A percentile compares a stretch with the other conserved stretches of the same genome.
These are phyloP conservation scores for Rugonectria rugulosa DNA, from an alignment of 2,329 filamentous ascomycete species.

Conservation along the genomic window DNA sequence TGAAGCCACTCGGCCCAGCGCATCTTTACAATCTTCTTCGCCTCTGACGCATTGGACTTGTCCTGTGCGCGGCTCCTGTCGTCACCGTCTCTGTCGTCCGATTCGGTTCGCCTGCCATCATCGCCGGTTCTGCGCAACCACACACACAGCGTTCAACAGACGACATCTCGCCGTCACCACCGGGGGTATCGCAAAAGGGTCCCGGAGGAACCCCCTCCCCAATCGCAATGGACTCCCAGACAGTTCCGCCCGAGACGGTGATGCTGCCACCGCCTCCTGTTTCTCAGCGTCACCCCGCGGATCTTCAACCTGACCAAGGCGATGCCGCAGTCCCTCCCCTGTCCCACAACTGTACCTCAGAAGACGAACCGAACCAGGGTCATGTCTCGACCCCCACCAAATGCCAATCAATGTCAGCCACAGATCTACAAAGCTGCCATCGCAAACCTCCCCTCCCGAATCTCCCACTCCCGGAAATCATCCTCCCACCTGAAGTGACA, in stretches of 20 bases:
- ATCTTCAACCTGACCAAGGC: not conserved
- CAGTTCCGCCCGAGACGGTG: constrained; percentile 23
- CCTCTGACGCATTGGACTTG: not conserved
- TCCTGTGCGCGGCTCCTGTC: not conserved
- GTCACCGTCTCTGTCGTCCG: not conserved
- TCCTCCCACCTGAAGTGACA: constrained; percentile 7
- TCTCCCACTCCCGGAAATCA: constrained; percentile 6
- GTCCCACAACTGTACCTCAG: constrained; percentile 16
- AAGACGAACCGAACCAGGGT: constrained; percentile 21
- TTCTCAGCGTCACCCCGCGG: constrained; percentile 22
- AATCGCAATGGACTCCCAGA: constrained; percentile 34
- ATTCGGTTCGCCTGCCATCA: not conserved
- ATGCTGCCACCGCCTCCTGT: constrained; percentile 11
- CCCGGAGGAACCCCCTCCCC: constrained; percentile 21
- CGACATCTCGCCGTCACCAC: not conserved
- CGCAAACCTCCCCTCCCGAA: constrained; percentile 2
- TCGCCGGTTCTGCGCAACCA: constrained; percentile 9
- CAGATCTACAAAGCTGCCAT: constrained; percentile 5
- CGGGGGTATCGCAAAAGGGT: constrained; percentile 26
- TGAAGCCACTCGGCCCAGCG: not conserved
- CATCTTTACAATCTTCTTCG: not conserved
- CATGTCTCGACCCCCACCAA: constrained; percentile 29
- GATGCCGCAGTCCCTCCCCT: constrained; percentile 6
- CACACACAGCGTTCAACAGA: constrained; percentile 4
- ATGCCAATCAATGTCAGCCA: constrained; percentile 14